These are phyloP conservation scores for Xylariaceae sp. DNA, from an alignment of 2,329 filamentous ascomycete genomes.

Conservation along the genomic window DNA sequence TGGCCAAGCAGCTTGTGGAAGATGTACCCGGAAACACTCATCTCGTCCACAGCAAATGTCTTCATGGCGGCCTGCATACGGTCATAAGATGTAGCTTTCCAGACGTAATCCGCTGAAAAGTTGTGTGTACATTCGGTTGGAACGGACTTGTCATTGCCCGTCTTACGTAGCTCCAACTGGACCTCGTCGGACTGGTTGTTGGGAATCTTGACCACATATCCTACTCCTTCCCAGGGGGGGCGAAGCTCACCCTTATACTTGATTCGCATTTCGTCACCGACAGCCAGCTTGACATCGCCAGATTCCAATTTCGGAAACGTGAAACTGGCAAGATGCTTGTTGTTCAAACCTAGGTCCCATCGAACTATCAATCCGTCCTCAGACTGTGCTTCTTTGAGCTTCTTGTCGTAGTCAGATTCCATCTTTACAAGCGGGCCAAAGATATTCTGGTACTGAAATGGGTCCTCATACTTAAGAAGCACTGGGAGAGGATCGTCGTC, in stretches of 20 bases:
- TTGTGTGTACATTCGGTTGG: slow-evolving; percentile 96
- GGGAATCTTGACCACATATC: slow-evolving; percentile 98
- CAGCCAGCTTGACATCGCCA: slow-evolving; percentile 95
- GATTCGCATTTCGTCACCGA: slow-evolving; percentile 97
- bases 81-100: slow-evolving; percentile 99
- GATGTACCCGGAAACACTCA: slow-evolving; percentile 98
- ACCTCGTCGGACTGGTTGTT: slow-evolving; percentile 99
- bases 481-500: slow-evolving; percentile 96
- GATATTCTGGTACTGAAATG: slow-evolving; percentile 98
- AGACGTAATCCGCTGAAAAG: slow-evolving; percentile 98
- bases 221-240: slow-evolving; percentile 92
- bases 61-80: slow-evolving; percentile 99
- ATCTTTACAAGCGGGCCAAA: slow-evolving; percentile 98
- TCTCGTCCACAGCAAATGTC: slow-evolving; percentile 95
- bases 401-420: slow-evolving; percentile 98
- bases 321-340: slow-evolving; percentile 95
- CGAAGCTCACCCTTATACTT: slow-evolving; percentile 95
- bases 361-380: slow-evolving; percentile 93
- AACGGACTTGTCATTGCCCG: slow-evolving; percentile 93
- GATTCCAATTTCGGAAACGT: slow-evolving; percentile 95
- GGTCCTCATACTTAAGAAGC: slow-evolving; percentile 91
- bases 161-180: slow-evolving; percentile 89
- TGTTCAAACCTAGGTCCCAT: slow-evolving; percentile 95
- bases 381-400: slow-evolving; percentile 96
- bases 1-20: slow-evolving; percentile 96